phyloP scores from a whole-genome alignment of 257 asterid genomes.

The Ehretia macrophylla region DNA sequence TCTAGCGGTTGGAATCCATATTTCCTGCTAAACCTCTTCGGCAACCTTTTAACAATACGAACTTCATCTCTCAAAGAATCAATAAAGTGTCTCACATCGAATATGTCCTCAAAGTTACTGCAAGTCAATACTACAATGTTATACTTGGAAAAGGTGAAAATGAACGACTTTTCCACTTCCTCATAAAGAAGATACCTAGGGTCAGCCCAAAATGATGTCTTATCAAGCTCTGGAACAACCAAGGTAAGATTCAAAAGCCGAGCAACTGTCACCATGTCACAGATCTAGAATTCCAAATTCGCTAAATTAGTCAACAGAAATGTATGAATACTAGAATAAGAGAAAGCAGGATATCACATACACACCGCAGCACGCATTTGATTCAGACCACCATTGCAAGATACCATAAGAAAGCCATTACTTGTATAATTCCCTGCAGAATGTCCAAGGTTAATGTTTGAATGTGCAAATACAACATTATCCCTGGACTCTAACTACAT shows the following conservation, averaged over 20 bases:
- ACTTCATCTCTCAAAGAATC: slow-evolving; percentile 88
- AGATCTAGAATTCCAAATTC: slow-evolving; percentile 57
- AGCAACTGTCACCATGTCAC: slow-evolving; percentile 96
- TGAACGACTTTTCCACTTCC: slow-evolving; percentile 2
- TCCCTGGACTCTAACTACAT: not conserved
- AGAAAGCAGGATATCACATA: slow-evolving; percentile 9
- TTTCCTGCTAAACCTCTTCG: slow-evolving; percentile 62
- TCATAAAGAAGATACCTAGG: slow-evolving; percentile 55
- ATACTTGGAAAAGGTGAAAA: not conserved
- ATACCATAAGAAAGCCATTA: slow-evolving; percentile 76
- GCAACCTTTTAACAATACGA: slow-evolving; percentile 68
- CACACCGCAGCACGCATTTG: slow-evolving; percentile 98
- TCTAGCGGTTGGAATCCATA: slow-evolving; percentile 58
- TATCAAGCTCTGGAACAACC: slow-evolving; percentile 96
- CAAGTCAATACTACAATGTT: slow-evolving; percentile 17
- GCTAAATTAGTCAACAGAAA: slow-evolving; percentile 15
- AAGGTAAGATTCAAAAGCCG: slow-evolving; percentile 84
- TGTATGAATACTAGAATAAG: slow-evolving; percentile 2
- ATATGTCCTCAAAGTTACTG: slow-evolving; percentile 84
- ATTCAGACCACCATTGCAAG: slow-evolving; percentile 96
- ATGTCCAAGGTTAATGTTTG: not conserved
- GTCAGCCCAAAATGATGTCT: slow-evolving; percentile 97
- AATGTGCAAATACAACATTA: not conserved
- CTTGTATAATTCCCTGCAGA: slow-evolving; percentile 73
- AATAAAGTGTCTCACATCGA: slow-evolving; percentile 77